Evolutionary conservation across 2,329 filamentous ascomycete species (phyloP), one percentile per base, ranked within the genome.

Genomic region (Epicoccum sorghinum): DNA sequence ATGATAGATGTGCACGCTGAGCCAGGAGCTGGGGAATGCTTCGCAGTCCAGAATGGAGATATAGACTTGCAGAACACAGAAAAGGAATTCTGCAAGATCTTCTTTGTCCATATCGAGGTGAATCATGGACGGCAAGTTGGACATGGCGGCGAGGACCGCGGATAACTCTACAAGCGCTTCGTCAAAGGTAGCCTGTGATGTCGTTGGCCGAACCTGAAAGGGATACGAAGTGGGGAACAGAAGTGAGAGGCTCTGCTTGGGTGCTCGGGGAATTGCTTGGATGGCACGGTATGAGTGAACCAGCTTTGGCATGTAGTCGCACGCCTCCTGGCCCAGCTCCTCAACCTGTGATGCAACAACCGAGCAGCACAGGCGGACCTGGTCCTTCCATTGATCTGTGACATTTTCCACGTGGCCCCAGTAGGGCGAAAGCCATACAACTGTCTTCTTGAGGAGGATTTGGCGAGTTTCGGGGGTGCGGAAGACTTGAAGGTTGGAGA

Each of bases 1-100:
- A 68, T 96, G 90, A 75, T 90, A 95, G 36, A 98, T 95, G 68
- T 96, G 89, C 49, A 96, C 85, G 72, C 93, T 98, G 39, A 99
- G 80, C 96, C 95, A 99, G 55, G 85, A 87, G 14, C 85, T 80
- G 0, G 96, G 95, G 75, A 96, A 98, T 0, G 95, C 91, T 67
- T 96, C 90, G 63, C 92, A 92, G 53, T 88, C 86, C 9, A 99
- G 79, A 47, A 99, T 91, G 60, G 92, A 97, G 75, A 92, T 90
- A 68, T 96, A 88, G 7, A 96, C 89, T 56, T 90, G 88, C 24
- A 99, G 82, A 0, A 89, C 85, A 65, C 92, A 89, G 61, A 91
- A 87, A 8, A 97, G 73, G 37, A 96, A 85, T 2, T 85, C 83
- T 8, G 88, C 84, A 45, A 93, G 82, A 55, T 96, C 90, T 27